Conservation (phyloP, 2,329 filamentous ascomycete genomes). For the Arachnomyces sp. region DNA sequence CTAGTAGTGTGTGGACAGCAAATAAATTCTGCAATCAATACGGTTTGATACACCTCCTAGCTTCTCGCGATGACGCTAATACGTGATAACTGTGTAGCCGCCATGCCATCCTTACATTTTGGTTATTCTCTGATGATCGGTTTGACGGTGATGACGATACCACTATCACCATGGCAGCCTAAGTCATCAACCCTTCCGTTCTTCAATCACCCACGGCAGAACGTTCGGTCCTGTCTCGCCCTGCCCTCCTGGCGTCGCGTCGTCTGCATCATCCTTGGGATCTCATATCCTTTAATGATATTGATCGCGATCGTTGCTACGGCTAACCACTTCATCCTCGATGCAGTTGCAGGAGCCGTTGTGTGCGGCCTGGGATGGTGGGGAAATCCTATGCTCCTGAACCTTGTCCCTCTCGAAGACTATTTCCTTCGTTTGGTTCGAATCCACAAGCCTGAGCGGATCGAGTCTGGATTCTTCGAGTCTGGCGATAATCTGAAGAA, state of each 20-base stretch:
- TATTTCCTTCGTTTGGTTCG: slow-evolving; percentile 57
- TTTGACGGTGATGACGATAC: slow-evolving; percentile 60
- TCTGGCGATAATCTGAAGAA: too few species aligned
- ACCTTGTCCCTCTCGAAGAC: slow-evolving; percentile 59
- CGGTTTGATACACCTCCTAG: slow-evolving; percentile 36
- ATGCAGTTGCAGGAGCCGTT: slow-evolving; percentile 60
- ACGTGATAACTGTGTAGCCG: slow-evolving; percentile 38
- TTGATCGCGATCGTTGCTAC: slow-evolving; percentile 62
- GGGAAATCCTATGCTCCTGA: slow-evolving; percentile 49
- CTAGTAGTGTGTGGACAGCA: slow-evolving; percentile 63
- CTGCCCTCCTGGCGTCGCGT: slow-evolving; percentile 47
- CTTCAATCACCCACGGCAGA: slow-evolving; percentile 19
- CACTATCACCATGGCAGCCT: slow-evolving; percentile 46
- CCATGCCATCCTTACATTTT: slow-evolving; percentile 70
- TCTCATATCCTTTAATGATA: slow-evolving; percentile 59
- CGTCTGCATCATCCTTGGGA: slow-evolving; percentile 44
- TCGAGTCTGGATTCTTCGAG: too few species aligned
- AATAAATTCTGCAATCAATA: slow-evolving; percentile 72
- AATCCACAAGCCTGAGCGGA: slow-evolving; percentile 55
- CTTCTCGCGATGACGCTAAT: not conserved
- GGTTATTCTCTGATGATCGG: slow-evolving; percentile 68
- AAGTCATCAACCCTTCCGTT: slow-evolving; percentile 25
- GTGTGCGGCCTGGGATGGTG: slow-evolving; percentile 60
- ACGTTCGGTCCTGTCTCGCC: slow-evolving; percentile 19
- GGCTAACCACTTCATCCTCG: slow-evolving; percentile 65